Base-by-base conservation (phyloP, 768 basidiomycete species). In the Suillus bovinus region DNA sequence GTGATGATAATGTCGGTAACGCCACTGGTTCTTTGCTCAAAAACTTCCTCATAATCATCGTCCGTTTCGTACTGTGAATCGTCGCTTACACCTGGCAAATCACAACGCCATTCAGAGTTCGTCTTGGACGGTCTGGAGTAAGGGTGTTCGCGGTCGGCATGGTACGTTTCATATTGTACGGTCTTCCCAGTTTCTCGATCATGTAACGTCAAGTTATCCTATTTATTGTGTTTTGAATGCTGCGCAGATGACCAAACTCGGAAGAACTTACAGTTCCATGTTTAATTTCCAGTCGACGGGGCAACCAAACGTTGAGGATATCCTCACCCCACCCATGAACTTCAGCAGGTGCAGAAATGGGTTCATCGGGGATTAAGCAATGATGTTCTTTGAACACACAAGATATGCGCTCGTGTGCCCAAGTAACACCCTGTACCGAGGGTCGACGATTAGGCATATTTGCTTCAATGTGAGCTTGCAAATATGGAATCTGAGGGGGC, bases 1-100 rank as follows among this genome's bases (percentile, higher is more conserved):
- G 82, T 82, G 59, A 85, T 74, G 63, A 86, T 70, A 36, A 85
- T 82, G 65, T 85, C 84, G 59, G 74, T 71, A n/a, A 84, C 72
- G 38, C 81, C 80, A 61, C 79, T 81, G 5, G 67, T 66, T 8
- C 67, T 61, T 56, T 81, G 73, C 69, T 73, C 72, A 20, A 77
- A 75, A 20, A 71, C 71, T 67, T 82, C 77, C 53, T 74, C 74
- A 49, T 77, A 78, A 62, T 78, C 76, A 20, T 81, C 76, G 58
- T 80, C 80, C 66, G 62, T 56, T 62, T 61, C 70, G 38, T 64
- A 62, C 27, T 67, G 53, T 13, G 55, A 38, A 39, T 56, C 55
- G 24, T 39, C 55, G 55, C 24, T 29, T 56, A 29, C 39, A 34
- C 34, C 67, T 46, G 60, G 66, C 39, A 57, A 66, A 64, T 65